Conservation (phyloP, 164 flowering plant genomes). For the Chloranthus sessilifolius region DNA sequence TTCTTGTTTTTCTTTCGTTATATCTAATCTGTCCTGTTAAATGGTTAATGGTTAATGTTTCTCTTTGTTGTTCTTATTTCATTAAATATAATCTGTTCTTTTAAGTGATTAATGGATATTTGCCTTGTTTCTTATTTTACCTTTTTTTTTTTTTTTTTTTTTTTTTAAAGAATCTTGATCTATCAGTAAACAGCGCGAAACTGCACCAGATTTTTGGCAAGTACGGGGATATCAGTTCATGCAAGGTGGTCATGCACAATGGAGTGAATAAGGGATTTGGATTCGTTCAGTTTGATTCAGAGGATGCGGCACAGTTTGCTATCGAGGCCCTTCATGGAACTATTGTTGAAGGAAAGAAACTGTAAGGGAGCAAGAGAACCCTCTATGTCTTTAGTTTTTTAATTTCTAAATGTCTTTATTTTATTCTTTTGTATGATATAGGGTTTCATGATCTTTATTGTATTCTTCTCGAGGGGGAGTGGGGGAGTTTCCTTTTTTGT, state of each 20-base stretch:
- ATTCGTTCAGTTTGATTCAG: conserved; percentile 42
- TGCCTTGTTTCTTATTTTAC: neutral
- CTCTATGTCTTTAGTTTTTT: too few relatives aligned
- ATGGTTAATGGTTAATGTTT: too few relatives aligned
- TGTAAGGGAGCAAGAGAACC: conserved; percentile 31
- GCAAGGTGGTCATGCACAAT: conserved; percentile 43
- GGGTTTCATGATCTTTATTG: too few relatives aligned
- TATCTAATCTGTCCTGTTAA: too few relatives aligned
- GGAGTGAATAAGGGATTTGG: conserved; percentile 46
- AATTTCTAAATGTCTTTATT: neutral
- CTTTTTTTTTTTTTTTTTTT: neutral
- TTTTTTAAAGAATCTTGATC: conserved; percentile 31
- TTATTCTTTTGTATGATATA: neutral
- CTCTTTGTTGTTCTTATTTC: too few relatives aligned
- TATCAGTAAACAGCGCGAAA: conserved; percentile 16
- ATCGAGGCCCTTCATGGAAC: conserved; percentile 30
- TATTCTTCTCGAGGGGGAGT: neutral
- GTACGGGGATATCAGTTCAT: conserved; percentile 38
- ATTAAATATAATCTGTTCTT: too few relatives aligned
- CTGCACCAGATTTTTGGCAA: conserved; percentile 27
- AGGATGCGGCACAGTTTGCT: conserved; percentile 36
- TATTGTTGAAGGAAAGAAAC: conserved; percentile 25
- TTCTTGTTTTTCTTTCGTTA: too few relatives aligned
- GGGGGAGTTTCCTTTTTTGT: neutral
- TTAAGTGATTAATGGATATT: too few relatives aligned